phyloP scores from a whole-genome alignment of 495 filamentous ascomycete genomes.

The Chaetomium tenue region DNA sequence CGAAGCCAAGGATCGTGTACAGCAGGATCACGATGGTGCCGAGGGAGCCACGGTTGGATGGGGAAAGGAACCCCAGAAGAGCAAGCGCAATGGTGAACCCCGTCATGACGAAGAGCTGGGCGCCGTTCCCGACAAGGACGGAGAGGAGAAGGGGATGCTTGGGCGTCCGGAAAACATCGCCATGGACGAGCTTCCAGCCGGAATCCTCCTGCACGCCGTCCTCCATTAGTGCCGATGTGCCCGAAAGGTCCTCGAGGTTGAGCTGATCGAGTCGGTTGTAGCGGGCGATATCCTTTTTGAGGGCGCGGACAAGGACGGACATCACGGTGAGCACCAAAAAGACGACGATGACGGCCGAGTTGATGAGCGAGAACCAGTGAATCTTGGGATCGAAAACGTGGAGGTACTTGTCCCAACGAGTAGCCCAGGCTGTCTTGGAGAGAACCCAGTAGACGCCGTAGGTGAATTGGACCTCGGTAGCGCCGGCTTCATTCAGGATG shows the following conservation, averaged over 20 bases:
- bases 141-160: slow-evolving; percentile 78
- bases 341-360: slow-evolving; percentile 87
- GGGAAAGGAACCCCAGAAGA: slow-evolving; percentile 88
- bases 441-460: slow-evolving; percentile 86
- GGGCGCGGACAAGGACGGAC: slow-evolving; percentile 79
- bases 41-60: slow-evolving; percentile 88
- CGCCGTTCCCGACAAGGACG: slow-evolving; percentile 87
- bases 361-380: slow-evolving; percentile 97
- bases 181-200: slow-evolving; percentile 97
- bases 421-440: slow-evolving; percentile 84
- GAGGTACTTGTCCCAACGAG: slow-evolving; percentile 95
- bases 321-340: slow-evolving; percentile 88
- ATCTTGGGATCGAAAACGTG: slow-evolving; percentile 95
- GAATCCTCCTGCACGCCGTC: slow-evolving; percentile 97
- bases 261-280: slow-evolving; percentile 91
- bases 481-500: slow-evolving; percentile 58
- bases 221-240: slow-evolving; percentile 66
- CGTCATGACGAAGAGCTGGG: slow-evolving; percentile 96
- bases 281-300: slow-evolving; percentile 90
- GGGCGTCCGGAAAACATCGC: slow-evolving; percentile 92
- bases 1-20: slow-evolving; percentile 87
- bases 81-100: slow-evolving; percentile 92
- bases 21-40: slow-evolving; percentile 88
- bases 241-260: slow-evolving; percentile 78
- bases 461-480: slow-evolving; percentile 76